phyloP scores from a whole-genome alignment of 2,329 filamentous ascomycete genomes.

The Nemania diffusa region DNA sequence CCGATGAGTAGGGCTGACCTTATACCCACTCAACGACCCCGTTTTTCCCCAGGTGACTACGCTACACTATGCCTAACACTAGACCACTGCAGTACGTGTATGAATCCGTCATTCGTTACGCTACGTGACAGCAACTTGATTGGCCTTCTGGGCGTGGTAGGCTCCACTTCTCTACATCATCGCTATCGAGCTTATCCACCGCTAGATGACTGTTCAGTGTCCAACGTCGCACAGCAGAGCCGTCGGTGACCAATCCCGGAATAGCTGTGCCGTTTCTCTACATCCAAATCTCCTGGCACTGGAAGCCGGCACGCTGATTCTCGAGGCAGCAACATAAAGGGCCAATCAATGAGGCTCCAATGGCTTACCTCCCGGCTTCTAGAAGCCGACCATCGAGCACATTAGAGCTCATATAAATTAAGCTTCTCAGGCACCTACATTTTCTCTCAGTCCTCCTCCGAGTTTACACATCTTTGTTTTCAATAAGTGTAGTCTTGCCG shows the following conservation, averaged over 20 bases:
- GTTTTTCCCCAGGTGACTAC: conserved; percentile 23
- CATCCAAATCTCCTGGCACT: conserved; percentile 19
- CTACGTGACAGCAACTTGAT: conserved; percentile 23
- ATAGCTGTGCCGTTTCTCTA: conserved; percentile 22
- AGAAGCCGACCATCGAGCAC: conserved; percentile 12
- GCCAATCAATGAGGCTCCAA: conserved; percentile 26
- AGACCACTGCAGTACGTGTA: background rate
- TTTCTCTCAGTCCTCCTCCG: background rate
- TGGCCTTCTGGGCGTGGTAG: conserved; percentile 11
- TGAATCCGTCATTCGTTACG: conserved; percentile 20
- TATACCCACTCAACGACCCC: conserved; percentile 17
- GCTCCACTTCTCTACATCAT: conserved; percentile 1
- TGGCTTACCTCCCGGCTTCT: background rate
- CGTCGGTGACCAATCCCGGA: conserved; percentile 24
- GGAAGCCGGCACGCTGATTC: conserved; percentile 28
- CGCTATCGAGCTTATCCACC: conserved; percentile 12
- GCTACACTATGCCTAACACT: conserved; percentile 1
- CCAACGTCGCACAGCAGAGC: conserved; percentile 11
- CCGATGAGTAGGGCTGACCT: conserved; percentile 38
- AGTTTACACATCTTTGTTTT: conserved; percentile 3
- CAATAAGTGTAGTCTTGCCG: background rate
- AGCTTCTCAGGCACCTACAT: conserved; percentile 23
- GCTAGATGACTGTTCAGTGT: conserved; percentile 27
- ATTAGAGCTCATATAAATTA: conserved; percentile 9
- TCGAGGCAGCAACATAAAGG: conserved; percentile 20